These are phyloP conservation scores for Cubamyces sp. DNA, from an alignment of 768 basidiomycete species.

Conservation along the genomic window DNA sequence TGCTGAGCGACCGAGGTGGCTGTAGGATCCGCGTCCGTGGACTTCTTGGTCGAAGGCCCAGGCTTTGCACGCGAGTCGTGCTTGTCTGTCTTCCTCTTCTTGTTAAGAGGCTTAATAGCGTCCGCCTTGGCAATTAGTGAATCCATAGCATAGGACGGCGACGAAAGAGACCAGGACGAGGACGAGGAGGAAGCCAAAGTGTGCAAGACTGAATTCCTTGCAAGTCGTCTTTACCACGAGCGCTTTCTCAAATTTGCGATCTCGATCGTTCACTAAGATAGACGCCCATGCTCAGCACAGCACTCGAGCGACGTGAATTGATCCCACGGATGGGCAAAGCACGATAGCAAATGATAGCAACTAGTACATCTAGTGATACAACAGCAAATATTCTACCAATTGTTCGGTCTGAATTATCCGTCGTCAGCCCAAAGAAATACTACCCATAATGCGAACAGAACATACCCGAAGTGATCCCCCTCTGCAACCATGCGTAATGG, in stretches of 20 bases:
- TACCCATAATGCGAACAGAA: not conserved
- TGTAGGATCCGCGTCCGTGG: conserved; percentile 23
- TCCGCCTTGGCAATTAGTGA: conserved; percentile 73
- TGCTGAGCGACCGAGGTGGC: conserved; percentile 33
- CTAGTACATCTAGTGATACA: conserved; percentile 23
- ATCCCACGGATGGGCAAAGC: not conserved
- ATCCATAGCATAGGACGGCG: conserved; percentile 54
- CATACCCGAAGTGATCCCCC: conserved; percentile 36
- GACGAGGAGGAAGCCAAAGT: not conserved
- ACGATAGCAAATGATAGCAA: conserved; percentile 17
- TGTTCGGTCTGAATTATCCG: conserved; percentile 8
- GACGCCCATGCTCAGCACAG: not conserved
- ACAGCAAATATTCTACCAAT: conserved; percentile 21
- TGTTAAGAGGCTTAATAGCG: conserved; percentile 52
- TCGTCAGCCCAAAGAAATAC: too few species aligned
- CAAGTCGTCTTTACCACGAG: not conserved
- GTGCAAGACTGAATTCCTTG: not conserved
- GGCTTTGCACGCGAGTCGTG: conserved; percentile 26
- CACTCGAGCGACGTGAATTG: too few species aligned
- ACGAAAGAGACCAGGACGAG: not conserved
- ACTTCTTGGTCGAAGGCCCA: conserved; percentile 15
- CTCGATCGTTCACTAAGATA: not conserved
- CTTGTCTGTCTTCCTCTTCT: conserved; percentile 32
- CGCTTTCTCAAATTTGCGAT: conserved; percentile 16
- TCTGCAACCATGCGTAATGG: conserved; percentile 30